Base-by-base conservation (phyloP, 345 rosid species). In the Aquilaria yunnanensis region DNA sequence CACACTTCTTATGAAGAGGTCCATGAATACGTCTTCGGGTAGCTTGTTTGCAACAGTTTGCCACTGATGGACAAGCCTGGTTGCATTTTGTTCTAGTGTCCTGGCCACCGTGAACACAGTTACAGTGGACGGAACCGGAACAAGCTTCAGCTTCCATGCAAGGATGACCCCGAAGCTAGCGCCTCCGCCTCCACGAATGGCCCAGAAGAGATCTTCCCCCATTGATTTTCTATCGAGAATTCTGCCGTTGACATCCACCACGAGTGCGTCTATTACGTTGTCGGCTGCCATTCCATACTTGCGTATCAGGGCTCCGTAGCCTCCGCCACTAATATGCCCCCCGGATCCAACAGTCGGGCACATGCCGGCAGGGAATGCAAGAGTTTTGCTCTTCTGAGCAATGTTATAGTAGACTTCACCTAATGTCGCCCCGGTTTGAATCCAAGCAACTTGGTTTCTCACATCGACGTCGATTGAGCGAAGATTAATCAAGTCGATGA, bases 401-500 rank as follows among this genome's bases (percentile, higher is more conserved):
- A 57, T 57, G 6, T 2, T 34, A 6, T 57, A 57, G 14, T 57
- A 41, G 6, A 57, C 46, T 34, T 57, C 60, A 8, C 60, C 60
- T 11, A 57, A 2, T 0, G 30, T 34, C 5, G 60, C 60, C 3
- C 60, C 60, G 14, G 47, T 1, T 57, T 57, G 16, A 14, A 34
- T 47, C 60, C 47, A 57, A 2, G 47, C 60, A 14, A 14, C 12
- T 1, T 2, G 7, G 14, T 37, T 57, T 3, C 41, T 11, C 0
- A 34, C 60, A 34, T 34, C 60, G 3, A 57, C 30, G 4, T 57
- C 47, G 6, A 57, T 3, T 0, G 30, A 57, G 33, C 46, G 46
- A 14, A 57, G 47, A 57, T 57, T 57, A 34, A 57, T 12, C 47
- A 57, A 57, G 14, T 34, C 47, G 4, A 57, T n/a, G 12, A 57